phyloP scores from a whole-genome alignment of 2,329 filamentous ascomycete genomes.

The Trichoderma sp. region DNA sequence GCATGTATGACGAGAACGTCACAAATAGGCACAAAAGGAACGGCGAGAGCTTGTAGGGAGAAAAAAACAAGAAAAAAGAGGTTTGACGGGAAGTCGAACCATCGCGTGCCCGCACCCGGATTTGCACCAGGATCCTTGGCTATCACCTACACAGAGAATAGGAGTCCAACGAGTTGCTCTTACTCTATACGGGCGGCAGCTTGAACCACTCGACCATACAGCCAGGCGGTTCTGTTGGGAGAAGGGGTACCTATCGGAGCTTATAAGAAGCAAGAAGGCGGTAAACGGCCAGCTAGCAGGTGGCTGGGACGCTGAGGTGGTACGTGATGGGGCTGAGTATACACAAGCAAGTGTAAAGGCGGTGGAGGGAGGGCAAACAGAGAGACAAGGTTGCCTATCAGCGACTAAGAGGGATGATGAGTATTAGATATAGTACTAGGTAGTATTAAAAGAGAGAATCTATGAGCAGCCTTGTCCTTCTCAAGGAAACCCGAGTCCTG shows the following conservation, averaged over 20 bases:
- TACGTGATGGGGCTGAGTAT: neutral
- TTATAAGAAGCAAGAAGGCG: neutral
- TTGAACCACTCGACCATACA: conserved; percentile 1
- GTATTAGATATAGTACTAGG: neutral
- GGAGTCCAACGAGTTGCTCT: conserved; percentile 29
- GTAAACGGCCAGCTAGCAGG: neutral
- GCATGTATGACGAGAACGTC: too few species aligned
- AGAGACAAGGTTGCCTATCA: neutral
- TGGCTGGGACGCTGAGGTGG: neutral
- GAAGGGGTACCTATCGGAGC: neutral
- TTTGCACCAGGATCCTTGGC: conserved; percentile 39
- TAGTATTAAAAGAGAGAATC: neutral
- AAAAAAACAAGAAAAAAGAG: conserved; percentile 6
- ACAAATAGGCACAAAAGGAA: neutral
- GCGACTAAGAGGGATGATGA: neutral
- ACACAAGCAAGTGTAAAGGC: neutral
- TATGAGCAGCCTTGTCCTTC: neutral
- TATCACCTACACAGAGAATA: conserved; percentile 30
- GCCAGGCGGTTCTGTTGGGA: neutral
- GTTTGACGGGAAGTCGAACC: neutral
- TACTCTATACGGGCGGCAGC: conserved; percentile 6
- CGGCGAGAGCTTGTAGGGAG: neutral
- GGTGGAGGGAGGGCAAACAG: neutral
- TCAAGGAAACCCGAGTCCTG: neutral
- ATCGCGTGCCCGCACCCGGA: conserved; percentile 32